These are phyloP conservation scores for Diaporthe helianthi DNA, from an alignment of 2,329 filamentous ascomycete species.

Conservation along the genomic window DNA sequence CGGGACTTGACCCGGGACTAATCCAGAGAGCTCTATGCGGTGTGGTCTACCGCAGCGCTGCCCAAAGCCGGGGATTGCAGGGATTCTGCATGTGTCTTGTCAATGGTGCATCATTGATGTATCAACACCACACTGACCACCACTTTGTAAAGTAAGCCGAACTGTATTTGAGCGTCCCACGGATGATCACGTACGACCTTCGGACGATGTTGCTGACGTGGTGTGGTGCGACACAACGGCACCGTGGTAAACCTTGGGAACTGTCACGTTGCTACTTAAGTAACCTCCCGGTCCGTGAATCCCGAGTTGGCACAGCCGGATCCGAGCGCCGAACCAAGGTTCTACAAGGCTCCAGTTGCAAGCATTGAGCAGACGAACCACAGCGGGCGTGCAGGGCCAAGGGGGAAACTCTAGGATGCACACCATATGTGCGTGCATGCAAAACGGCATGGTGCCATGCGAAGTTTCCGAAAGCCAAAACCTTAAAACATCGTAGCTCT, in stretches of 20 bases:
- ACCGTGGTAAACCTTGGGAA: constrained; percentile 7
- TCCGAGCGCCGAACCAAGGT: constrained; percentile 10
- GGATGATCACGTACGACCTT: neutral
- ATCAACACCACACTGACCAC: constrained; percentile 2
- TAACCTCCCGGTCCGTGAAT: constrained; percentile 1
- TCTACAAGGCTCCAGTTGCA: neutral
- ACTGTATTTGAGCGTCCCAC: neutral
- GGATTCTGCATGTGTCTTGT: neutral
- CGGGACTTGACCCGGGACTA: neutral
- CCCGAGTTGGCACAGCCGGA: neutral
- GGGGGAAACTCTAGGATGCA: neutral
- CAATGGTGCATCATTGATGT: constrained; percentile 18
- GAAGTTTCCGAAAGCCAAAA: constrained; percentile 25
- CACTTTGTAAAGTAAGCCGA: neutral
- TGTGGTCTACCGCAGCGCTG: neutral
- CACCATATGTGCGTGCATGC: constrained; percentile 10
- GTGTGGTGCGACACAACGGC: neutral
- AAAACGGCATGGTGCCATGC: constrained; percentile 4
- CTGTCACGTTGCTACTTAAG: constrained; percentile 17
- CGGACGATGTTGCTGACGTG: constrained; percentile 5
- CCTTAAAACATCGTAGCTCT: neutral
- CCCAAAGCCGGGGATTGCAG: neutral
- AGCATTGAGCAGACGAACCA: constrained; percentile 22
- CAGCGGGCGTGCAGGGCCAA: neutral
- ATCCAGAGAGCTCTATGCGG: neutral